A percentile compares a stretch with the other conserved stretches of the same genome.
phyloP scores from a whole-genome alignment of 2,329 filamentous ascomycete genomes.

The Trichoderma sp. region DNA sequence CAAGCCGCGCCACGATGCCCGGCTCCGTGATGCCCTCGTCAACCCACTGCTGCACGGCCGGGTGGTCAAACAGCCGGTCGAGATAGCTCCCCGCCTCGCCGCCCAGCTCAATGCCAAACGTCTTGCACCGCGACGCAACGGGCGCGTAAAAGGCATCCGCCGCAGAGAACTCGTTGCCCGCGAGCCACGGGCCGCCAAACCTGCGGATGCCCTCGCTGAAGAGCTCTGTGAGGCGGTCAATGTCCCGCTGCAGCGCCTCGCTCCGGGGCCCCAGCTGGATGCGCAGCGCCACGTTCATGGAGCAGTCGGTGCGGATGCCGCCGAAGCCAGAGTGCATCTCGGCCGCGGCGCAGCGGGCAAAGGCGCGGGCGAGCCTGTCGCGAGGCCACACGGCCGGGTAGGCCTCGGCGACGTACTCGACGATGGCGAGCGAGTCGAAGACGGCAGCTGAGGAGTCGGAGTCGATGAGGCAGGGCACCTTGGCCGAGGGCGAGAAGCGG shows the following conservation, averaged over 20 bases:
- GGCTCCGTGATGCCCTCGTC: slow-evolving; percentile 41
- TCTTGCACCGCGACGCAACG: slow-evolving; percentile 43
- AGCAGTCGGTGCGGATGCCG: slow-evolving; percentile 45
- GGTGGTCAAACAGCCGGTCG: slow-evolving; percentile 38
- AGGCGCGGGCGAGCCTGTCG: slow-evolving; percentile 43
- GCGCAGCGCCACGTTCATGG: slow-evolving; percentile 46
- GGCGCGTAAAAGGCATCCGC: slow-evolving; percentile 48
- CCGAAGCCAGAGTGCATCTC: slow-evolving; percentile 51
- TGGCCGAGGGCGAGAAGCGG: slow-evolving; percentile 44
- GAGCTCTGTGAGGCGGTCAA: slow-evolving; percentile 41
- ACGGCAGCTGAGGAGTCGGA: slow-evolving; percentile 36
- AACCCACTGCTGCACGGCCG: slow-evolving; percentile 43
- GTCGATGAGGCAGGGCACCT: slow-evolving; percentile 46
- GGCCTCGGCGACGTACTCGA: slow-evolving; percentile 49
- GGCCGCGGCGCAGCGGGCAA: slow-evolving; percentile 47
- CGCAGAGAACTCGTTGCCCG: slow-evolving; percentile 41
- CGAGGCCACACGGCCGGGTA: slow-evolving; percentile 47
- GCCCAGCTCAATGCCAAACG: slow-evolving; percentile 39
- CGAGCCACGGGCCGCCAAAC: slow-evolving; percentile 47
- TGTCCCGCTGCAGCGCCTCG: slow-evolving; percentile 38
- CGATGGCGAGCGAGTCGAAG: slow-evolving; percentile 52
- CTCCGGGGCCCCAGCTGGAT: slow-evolving; percentile 37
- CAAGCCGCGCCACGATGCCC: slow-evolving; percentile 41
- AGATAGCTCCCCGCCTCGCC: slow-evolving; percentile 38
- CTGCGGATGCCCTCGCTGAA: slow-evolving; percentile 42